Conservation (phyloP, 257 asterid genomes). For the Linaria vulgaris region DNA sequence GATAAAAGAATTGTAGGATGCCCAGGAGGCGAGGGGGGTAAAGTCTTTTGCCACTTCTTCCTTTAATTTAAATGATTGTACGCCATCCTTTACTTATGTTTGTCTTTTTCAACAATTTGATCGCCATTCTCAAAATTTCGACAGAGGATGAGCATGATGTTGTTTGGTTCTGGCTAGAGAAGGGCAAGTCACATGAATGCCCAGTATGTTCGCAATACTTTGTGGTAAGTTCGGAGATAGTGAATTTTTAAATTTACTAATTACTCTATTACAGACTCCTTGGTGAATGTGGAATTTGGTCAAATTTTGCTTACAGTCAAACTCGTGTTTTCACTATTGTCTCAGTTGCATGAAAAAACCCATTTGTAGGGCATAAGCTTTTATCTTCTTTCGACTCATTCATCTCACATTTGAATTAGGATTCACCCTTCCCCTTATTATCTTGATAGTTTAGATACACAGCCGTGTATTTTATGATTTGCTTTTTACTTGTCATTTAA, state of each 20-base stretch:
- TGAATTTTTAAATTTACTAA: not conserved
- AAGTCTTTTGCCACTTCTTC: conserved; percentile 25
- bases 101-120: conserved; percentile 20
- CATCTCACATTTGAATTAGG: not conserved
- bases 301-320: conserved; percentile 1
- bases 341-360: conserved; percentile 13
- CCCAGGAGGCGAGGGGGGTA: conserved; percentile 99
- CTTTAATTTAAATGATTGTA: not conserved
- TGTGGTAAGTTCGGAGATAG: conserved; percentile 57
- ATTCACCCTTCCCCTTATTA: not conserved
- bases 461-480: no score
- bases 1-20: conserved; percentile 95
- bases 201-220: conserved; percentile 94
- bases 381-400: conserved; percentile 10
- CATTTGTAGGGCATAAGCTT: not conserved
- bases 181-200: conserved; percentile 91
- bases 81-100: not conserved
- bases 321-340: not conserved
- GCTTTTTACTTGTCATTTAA: not conserved
- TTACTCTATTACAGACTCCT: not conserved
- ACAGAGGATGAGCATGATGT: conserved; percentile 98
- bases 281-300: not conserved
- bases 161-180: conserved; percentile 99
- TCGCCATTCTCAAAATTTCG: conserved; percentile 21
- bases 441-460: not conserved